Conservation (phyloP, 495 filamentous ascomycete genomes). For the Penicillium riverlandense region DNA sequence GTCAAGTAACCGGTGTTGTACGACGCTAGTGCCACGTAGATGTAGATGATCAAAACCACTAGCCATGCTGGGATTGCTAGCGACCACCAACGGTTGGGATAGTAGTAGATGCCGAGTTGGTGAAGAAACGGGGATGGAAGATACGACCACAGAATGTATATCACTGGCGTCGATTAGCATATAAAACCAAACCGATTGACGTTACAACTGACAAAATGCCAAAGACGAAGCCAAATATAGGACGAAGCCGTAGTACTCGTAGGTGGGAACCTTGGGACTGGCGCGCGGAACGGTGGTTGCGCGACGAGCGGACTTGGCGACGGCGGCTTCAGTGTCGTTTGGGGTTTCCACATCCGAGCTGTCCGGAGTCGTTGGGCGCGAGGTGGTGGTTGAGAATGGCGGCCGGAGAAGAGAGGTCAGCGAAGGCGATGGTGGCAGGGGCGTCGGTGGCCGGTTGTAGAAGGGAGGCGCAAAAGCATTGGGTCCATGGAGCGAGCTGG, state of each 20-base stretch:
- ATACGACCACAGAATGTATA: conserved; percentile 93
- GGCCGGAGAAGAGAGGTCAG: conserved; percentile 90
- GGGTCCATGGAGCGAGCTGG: conserved; percentile 35
- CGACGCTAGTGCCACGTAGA: conserved; percentile 85
- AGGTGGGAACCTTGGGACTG: conserved; percentile 88
- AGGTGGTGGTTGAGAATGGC: conserved; percentile 60
- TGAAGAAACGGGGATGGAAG: conserved; percentile 88
- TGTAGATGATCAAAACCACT: conserved; percentile 82
- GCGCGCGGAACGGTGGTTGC: conserved; percentile 77
- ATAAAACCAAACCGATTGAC: not conserved
- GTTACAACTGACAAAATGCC: conserved; percentile 50
- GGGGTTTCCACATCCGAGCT: conserved; percentile 75
- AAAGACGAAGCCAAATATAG: conserved; percentile 79
- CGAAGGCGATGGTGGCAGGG: conserved; percentile 87
- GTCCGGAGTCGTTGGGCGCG: conserved; percentile 85
- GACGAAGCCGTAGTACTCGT: conserved; percentile 98
- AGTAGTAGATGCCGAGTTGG: conserved; percentile 91
- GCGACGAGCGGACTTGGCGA: conserved; percentile 54
- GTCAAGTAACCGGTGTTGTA: conserved; percentile 91
- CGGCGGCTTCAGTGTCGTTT: conserved; percentile 54
- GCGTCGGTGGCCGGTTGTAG: conserved; percentile 82
- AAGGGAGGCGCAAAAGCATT: conserved; percentile 77
- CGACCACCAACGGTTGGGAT: conserved; percentile 95
- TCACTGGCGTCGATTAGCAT: conserved; percentile 33
- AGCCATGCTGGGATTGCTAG: conserved; percentile 84